Base-by-base conservation (phyloP, 805 yeast species). In the Lachancea mirantina region DNA sequence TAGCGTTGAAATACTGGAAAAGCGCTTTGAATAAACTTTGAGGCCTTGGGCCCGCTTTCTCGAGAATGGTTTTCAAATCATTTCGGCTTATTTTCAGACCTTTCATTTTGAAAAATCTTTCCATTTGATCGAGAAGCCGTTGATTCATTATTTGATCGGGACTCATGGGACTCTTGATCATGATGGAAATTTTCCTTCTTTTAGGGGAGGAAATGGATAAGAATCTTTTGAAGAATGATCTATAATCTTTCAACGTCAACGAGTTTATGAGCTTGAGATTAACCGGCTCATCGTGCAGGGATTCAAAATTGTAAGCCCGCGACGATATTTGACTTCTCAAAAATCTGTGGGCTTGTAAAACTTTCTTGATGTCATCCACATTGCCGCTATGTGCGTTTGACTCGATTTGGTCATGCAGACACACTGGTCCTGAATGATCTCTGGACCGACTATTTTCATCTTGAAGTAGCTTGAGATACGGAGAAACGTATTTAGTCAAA, bases 311-410 rank as follows among this genome's bases (percentile, higher is more conserved):
- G 40, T 65, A 71, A 3, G 65, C 61, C 30, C 58, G 54, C 23
- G 61, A 65, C 3, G 63, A 41, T 3, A 78, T 74, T 36, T 70
- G 70, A 34, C 70, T 75, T 69, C 74, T 67, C 23, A 52, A 42
- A 19, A 56, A 57, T 37, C 62, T 65, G 50, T 80, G 88, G 3
- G 47, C 37, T 26, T 52, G 62, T 46, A 67, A 49, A 1, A 50
- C 41, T 8, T 41, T 39, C 10, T 55, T 49, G 5, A 46, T 30
- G 17, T 38, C 29, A 4, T 32, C 29, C 19, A 25, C 16, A 32
- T 55, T 55, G 5, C 66, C 62, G 14, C 59, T 56, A 26, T 55
- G 57, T 2, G 53, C 61, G 41, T 59, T 61, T 3, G 67, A 47
- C 7, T 45, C 45, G 31, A 63, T 46, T 28, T 54, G 61, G 16